phyloP scores from a whole-genome alignment of 495 filamentous ascomycete genomes.

The Geopyxis carbonaria region DNA sequence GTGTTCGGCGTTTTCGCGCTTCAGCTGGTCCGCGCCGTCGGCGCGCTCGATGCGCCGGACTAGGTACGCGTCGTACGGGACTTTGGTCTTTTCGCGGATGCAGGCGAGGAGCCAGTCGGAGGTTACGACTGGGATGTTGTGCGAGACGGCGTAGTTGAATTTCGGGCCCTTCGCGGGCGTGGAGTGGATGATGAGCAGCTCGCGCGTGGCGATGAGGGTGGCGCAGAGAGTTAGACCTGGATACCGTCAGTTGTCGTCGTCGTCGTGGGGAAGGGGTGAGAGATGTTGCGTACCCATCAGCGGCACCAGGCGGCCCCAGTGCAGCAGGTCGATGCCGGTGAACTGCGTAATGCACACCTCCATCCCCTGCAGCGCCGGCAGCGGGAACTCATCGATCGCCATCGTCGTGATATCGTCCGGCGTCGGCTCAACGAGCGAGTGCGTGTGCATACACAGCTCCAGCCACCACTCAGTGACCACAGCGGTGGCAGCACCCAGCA shows the following conservation, averaged over 20 bases:
- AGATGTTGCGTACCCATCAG: slow-evolving; percentile 43
- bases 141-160: slow-evolving; percentile 49
- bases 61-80: slow-evolving; percentile 31
- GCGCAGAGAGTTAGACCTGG: slow-evolving; percentile 19
- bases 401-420: slow-evolving; percentile 49
- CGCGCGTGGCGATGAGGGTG: slow-evolving; percentile 13
- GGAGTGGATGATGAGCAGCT: slow-evolving; percentile 16
- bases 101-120: slow-evolving; percentile 72
- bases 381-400: slow-evolving; percentile 45
- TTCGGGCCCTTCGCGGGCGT: slow-evolving; percentile 49
- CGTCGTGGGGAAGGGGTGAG: background rate
- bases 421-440: slow-evolving; percentile 49
- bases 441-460: slow-evolving; percentile 66
- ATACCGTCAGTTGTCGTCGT: slow-evolving; percentile 1
- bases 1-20: background rate
- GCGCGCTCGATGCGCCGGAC: slow-evolving; percentile 1
- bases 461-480: slow-evolving; percentile 85
- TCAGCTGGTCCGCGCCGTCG: background rate
- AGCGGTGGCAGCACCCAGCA: slow-evolving; percentile 24
- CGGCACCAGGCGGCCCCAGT: slow-evolving; percentile 55
- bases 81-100: slow-evolving; percentile 39
- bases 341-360: slow-evolving; percentile 69
- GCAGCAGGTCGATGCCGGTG: slow-evolving; percentile 64
- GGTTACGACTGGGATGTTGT: slow-evolving; percentile 60
- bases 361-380: slow-evolving; percentile 44